A percentile compares a stretch with the other conserved stretches of the same genome.
Evolutionary conservation across 768 basidiomycete genomes (phyloP).

Genomic region (Lentinula guzmanii): DNA sequence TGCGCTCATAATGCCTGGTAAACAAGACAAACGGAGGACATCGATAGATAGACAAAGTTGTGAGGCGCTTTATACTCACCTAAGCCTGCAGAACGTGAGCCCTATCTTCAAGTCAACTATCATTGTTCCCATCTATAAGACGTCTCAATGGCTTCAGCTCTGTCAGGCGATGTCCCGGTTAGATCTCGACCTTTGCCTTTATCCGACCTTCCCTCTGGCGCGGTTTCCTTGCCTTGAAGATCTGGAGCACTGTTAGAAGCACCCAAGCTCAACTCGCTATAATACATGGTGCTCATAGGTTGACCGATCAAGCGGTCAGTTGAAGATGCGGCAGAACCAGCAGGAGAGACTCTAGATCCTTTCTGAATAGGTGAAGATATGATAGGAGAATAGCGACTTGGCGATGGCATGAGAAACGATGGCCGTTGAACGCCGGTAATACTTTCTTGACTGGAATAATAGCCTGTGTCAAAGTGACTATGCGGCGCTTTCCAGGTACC

Average conservation of each 20-base stretch:
- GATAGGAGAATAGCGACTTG: background rate
- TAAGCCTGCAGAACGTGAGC: too few relatives aligned
- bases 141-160: too few relatives aligned
- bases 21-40: too few relatives aligned
- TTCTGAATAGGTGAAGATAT: background rate
- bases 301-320: background rate
- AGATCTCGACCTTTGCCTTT: too few relatives aligned
- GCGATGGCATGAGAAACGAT: background rate
- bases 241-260: background rate
- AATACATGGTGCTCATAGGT: background rate
- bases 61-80: too few relatives aligned
- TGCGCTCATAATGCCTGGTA: too few relatives aligned
- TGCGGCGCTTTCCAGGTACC: background rate
- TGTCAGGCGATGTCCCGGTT: too few relatives aligned
- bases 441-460: background rate
- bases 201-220: too few relatives aligned
- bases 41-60: too few relatives aligned
- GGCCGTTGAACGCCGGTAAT: background rate
- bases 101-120: too few relatives aligned
- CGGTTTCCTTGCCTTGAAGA: too few relatives aligned
- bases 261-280: background rate
- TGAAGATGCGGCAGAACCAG: background rate
- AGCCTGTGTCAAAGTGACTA: background rate
- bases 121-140: too few relatives aligned
- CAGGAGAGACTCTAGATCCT: background rate